Evolutionary conservation across 805 yeast species (phyloP), one percentile per base, ranked within the genome.

Genomic region (Candida hispaniensis): DNA sequence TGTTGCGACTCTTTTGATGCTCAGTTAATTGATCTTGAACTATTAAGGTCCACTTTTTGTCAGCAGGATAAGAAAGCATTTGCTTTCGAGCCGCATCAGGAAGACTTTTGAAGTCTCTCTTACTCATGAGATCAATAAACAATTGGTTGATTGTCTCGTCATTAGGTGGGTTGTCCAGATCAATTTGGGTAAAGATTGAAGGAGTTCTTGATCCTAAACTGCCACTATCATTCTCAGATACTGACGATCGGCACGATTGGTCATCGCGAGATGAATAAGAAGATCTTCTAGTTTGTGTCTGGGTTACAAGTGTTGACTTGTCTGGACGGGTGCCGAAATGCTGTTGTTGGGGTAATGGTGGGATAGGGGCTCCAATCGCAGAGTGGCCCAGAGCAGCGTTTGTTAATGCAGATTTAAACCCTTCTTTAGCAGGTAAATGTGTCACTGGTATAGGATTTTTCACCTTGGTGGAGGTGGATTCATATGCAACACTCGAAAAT

Each of bases 31-130:
- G 73, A 54, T 85, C 94, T 54, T 86, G 96, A 45, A 79, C 73
- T 24, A 86, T 77, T 45, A 86, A 66, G 77, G 81, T 75, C 94
- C 95, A 85, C 57, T 88, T 88, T 48, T 83, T 81, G 30, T 78
- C 81, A 0, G 71, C 60, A 26, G 79, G 70, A 51, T 79, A 85
- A 46, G 68, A 69, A 48, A 72, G 64, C 79, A 88, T 74, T 50
- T 81, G 91, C 39, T 64, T 68, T 45, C 75, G 75, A 3, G 91
- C 94, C 34, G 69, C 71, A 15, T 71, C 71, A 0, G 94, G 81
- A 18, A 79, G 59, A 25, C 66, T 59, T 42, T 66, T 72, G 56
- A 82, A 79, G 52, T 86, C 93, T 48, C 95, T 71, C 39, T 56
- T 53, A 39, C 53, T 52, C 88, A 86, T 79, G 42, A 86, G 69